A percentile compares a stretch with the other conserved stretches of the same genome.
Evolutionary conservation across 768 basidiomycete species (phyloP).

Genomic region (Leccinum barrowsii): DNA sequence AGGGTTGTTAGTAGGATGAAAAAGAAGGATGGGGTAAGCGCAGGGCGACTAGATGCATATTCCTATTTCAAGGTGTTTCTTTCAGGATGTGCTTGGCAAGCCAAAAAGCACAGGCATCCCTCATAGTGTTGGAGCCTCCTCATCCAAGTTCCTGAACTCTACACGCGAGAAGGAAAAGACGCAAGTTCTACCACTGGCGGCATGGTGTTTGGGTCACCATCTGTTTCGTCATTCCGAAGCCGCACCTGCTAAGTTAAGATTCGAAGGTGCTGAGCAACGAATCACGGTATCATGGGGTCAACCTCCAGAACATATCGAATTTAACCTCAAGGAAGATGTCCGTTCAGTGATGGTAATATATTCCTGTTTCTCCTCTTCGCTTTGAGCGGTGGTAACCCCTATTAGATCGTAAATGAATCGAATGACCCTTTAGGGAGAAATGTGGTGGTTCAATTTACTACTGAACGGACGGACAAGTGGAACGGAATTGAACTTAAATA

Average conservation of each 20-base stretch:
- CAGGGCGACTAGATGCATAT: neutral
- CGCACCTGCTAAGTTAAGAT: constrained; percentile 14
- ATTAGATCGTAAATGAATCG: constrained; percentile 23
- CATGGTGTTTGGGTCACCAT: constrained; percentile 28
- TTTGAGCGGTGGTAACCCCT: constrained; percentile 4
- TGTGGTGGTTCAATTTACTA: constrained; percentile 21
- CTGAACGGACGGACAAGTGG: constrained; percentile 4
- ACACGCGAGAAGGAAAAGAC: constrained; percentile 4
- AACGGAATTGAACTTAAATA: constrained; percentile 5
- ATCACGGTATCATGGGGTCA: constrained; percentile 12
- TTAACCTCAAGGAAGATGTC: constrained; percentile 18
- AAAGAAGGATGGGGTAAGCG: constrained; percentile 22
- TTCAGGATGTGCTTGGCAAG: constrained; percentile 3
- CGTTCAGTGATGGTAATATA: constrained; percentile 12
- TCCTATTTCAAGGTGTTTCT: constrained; percentile 1
- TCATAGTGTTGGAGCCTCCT: constrained; percentile 28
- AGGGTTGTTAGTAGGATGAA: constrained; percentile 20
- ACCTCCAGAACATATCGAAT: constrained; percentile 7
- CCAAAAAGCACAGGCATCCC: neutral
- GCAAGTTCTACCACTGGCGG: constrained; percentile 20
- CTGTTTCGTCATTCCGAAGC: constrained; percentile 12
- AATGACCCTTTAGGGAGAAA: constrained; percentile 7
- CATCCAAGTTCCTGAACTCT: constrained; percentile 24
- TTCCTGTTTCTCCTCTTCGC: neutral
- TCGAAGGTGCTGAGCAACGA: constrained; percentile 3